Base-by-base conservation (phyloP, 768 basidiomycete genomes). In the Podaxis sp. region DNA sequence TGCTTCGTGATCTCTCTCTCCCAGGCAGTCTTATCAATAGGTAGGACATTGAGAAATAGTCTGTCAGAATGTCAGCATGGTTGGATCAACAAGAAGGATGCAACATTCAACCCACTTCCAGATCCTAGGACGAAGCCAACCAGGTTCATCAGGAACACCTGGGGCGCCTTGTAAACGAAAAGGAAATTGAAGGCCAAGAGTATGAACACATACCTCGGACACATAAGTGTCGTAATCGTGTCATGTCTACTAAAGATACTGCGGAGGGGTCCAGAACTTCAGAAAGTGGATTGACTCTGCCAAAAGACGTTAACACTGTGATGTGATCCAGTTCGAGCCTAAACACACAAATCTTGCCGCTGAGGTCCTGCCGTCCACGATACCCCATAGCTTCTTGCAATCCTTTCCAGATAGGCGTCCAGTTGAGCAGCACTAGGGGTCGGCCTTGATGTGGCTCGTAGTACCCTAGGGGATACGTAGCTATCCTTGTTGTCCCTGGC, bases 71-170 rank as follows among this genome's bases (percentile, higher is more conserved):
- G 46, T 63, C n/a, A 49, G 30, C 30, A 52, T 63, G 60, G 15
- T 42, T 33, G 13, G 38, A 40, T 42, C 15, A 61, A 49, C 17
- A 24, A 24, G 11, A 53, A 49, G 46, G 11, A 28, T 7, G 13
- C 48, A 4, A 57, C 53, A 28, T 15, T 42, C 6, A 33, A 75
- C 87, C 71, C 65, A 90, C 91, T 84, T 90, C 91, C 91, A 93
- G 68, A 90, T 79, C 48, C 88, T 81, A 30, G 90, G 88, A 46
- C 91, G 82, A 65, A 92, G 77, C 89, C 90, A 92, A 4, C 81
- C 75, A 48, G 91, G 91, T 67, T 88, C 81, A 66, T 89, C 84
- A 54, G 90, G 88, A 52, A 92, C 82, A 63, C 90, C 90, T 92
- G 46, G 40, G 51, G 56, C 61, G 57, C 17, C 22, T 38, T 44